Evolutionary conservation across 2,329 filamentous ascomycete species (phyloP).

Genomic region (Phyllosticta paracitricarpa): DNA sequence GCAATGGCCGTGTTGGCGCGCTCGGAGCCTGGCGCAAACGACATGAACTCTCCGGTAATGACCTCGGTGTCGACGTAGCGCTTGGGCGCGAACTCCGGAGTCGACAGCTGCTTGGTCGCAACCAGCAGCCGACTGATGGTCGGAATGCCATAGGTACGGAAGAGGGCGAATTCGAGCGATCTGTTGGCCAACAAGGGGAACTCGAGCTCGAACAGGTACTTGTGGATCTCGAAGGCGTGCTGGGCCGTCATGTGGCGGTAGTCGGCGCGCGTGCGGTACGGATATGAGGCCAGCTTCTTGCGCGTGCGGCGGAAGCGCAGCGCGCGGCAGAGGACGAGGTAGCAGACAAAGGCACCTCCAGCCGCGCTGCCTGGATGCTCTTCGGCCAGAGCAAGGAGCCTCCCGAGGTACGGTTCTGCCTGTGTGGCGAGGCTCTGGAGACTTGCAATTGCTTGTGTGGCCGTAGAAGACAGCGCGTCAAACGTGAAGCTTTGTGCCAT

Average conservation of each 20-base stretch:
- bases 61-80: constrained; percentile 25
- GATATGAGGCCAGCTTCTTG: constrained; percentile 31
- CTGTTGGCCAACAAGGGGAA: constrained; percentile 45
- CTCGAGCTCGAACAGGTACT: constrained; percentile 38
- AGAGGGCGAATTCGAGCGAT: constrained; percentile 49
- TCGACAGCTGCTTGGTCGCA: constrained; percentile 23
- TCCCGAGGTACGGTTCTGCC: not conserved
- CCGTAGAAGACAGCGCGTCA: not conserved
- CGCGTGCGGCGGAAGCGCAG: constrained; percentile 32
- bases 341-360: constrained; percentile 14
- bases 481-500: not conserved
- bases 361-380: not conserved
- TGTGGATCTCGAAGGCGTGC: constrained; percentile 43
- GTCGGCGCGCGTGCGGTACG: constrained; percentile 36
- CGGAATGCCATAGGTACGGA: constrained; percentile 32
- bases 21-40: constrained; percentile 22
- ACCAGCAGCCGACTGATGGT: constrained; percentile 26
- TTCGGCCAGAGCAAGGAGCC: not conserved
- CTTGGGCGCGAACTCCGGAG: constrained; percentile 16
- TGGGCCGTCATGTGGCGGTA: constrained; percentile 44
- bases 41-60: constrained; percentile 24
- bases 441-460: not conserved
- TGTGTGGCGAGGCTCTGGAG: not conserved
- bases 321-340: constrained; percentile 23
- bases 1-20: constrained; percentile 39